Evolutionary conservation across 2,329 filamentous ascomycete genomes (phyloP), one percentile per base, ranked within the genome.

Genomic region (Epichloe coenophiala): DNA sequence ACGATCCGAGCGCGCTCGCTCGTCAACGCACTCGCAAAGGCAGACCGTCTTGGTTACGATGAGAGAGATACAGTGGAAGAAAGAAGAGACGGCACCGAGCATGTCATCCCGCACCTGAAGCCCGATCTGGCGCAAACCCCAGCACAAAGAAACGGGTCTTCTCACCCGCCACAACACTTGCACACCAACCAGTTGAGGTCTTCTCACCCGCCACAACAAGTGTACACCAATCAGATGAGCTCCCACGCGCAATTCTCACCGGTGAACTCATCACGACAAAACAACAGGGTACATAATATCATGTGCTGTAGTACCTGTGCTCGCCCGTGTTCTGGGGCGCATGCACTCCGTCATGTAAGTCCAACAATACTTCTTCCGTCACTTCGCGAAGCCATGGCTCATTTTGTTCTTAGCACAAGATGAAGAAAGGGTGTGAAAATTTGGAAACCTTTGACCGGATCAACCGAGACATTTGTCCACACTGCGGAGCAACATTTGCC

Each of bases 1-100:
- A 77, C 74, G 1, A 80, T 81, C 48, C 69, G 71, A 9, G 76
- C 75, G 1, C 70, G 74, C 27, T 68, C 72, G 13, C 68, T 81
- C 3, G 73, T 81, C 49, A 79, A 80, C 51, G 74, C 76, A 13
- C 67, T 81, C 19, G 77, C 77, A 2, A 67, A 71, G 37, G 76
- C 77, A 1, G 75, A 78, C 56, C 74, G 78, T 2, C 68, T 81
- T 0, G 78, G 78, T 2, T 81, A 80, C 50, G 71, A 78, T 47
- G 64, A 67, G 0, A 63, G 65, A 35, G 77, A 80, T 49, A 65
- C 76, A 3, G 63, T 77, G 12, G 69, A 73, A 35, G 70, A 74
- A 47, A 63, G 53, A 39, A 61, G 52, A 11, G 54, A 57, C 38
- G 56, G 58, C 12, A 48, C 31, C 35, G 70, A 73, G 53, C 63